Base-by-base conservation (phyloP, 108 stramenopile species). In the Stephanodiscus minutulus region DNA sequence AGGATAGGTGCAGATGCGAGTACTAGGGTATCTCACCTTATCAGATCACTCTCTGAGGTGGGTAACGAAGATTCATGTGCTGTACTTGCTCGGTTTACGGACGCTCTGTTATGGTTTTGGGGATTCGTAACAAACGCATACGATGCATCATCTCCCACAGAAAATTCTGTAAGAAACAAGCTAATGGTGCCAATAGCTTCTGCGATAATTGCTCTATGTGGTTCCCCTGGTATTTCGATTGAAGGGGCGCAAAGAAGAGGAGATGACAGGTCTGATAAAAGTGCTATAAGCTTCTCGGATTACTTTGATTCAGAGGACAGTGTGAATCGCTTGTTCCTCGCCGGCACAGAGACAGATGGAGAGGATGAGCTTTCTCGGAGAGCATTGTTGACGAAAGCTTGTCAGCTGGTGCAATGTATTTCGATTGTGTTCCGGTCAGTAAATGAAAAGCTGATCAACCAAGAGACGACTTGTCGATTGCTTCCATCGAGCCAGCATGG, bases 231-330 rank as follows among this genome's bases (percentile, higher is more conserved):
- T 50, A 63, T 53, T 41, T 72, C 68, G 65, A 28, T 61, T 46
- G 48, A 68, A 28, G 53, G 21, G 18, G 36, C 50, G 5, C 9
- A 43, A 17, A 25, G 20, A 29, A 15, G 36, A 15, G 47, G 18
- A 20, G 43, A 48, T 41, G 66, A 72, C 18, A 17, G 49, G 3
- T 18, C 41, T 22, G 59, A 54, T 20, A 68, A 20, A 12, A 46
- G 18, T 46, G 46, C 17, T 52, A 5, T 56, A 9, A 64, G 29
- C 33, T 62, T 88, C 12, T 73, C 79, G 0, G 88, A 87, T 58
- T 93, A 83, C 59, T 87, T 82, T 44, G 91, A 93, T 66, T 86
- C 89, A 9, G 94, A 95, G 66, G 84, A 69, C 48, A 91, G 91
- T 63, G 79, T 74, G 2, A 85, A 88, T 58, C 82, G 79, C 24